Evolutionary conservation across 2,329 filamentous ascomycete genomes (phyloP).

Genomic region (Ceratocystis ficicola): DNA sequence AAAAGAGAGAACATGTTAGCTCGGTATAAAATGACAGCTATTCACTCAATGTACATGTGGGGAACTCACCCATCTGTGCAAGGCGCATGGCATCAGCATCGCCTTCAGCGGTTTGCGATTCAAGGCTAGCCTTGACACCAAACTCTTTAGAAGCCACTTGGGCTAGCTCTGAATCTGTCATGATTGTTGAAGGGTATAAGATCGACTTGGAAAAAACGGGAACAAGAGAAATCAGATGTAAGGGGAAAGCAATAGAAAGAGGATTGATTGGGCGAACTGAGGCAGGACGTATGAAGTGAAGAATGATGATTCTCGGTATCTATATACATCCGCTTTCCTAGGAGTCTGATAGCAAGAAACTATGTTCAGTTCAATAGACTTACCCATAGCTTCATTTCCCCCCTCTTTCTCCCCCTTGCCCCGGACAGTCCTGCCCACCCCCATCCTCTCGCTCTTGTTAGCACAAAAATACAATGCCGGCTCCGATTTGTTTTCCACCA

Average conservation of each 20-base stretch:
- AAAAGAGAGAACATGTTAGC: neutral
- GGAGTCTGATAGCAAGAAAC: too few species aligned
- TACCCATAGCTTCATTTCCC: neutral
- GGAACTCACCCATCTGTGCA: slow-evolving; percentile 34
- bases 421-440: neutral
- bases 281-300: neutral
- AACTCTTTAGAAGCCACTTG: slow-evolving; percentile 5
- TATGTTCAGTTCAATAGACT: too few species aligned
- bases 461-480: neutral
- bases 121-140: slow-evolving; percentile 10
- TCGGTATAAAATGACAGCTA: neutral
- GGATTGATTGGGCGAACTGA: neutral
- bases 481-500: neutral
- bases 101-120: slow-evolving; percentile 1
- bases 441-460: neutral
- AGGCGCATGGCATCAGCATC: slow-evolving; percentile 33
- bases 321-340: neutral
- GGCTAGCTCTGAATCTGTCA: neutral
- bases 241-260: neutral
- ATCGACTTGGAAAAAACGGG: neutral
- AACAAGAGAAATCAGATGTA: neutral
- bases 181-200: neutral
- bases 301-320: neutral
- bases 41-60: neutral
- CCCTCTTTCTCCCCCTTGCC: neutral